Conservation (phyloP, 2,329 filamentous ascomycete species). For the Gyromitra esculenta region DNA sequence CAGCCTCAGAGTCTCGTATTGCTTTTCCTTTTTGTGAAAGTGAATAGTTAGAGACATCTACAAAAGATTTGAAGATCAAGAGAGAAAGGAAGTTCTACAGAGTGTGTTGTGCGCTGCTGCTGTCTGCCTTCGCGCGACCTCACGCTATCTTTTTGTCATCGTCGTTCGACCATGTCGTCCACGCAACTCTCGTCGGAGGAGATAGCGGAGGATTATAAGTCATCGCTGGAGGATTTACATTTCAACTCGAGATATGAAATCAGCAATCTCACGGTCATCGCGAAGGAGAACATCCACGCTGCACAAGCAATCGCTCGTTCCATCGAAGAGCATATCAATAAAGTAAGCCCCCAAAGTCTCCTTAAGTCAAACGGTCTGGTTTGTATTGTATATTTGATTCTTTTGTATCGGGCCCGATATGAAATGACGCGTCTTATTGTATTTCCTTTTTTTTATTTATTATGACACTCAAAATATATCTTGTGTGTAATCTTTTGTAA, state of each 20-base stretch:
- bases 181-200: slow-evolving; percentile 72
- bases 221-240: slow-evolving; percentile 89
- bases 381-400: slow-evolving; percentile 54
- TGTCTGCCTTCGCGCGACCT: slow-evolving; percentile 50
- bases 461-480: slow-evolving; percentile 24
- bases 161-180: slow-evolving; percentile 62
- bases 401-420: slow-evolving; percentile 50
- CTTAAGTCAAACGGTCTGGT: slow-evolving; percentile 54
- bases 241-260: slow-evolving; percentile 95
- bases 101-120: slow-evolving; percentile 51
- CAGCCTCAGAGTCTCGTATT: slow-evolving; percentile 47
- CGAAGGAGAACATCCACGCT: slow-evolving; percentile 95
- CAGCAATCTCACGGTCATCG: slow-evolving; percentile 95
- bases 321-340: slow-evolving; percentile 90
- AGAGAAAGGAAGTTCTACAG: slow-evolving; percentile 46
- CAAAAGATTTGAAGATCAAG: slow-evolving; percentile 51
- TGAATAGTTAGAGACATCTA: slow-evolving; percentile 52
- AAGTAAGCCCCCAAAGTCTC: slow-evolving; percentile 71
- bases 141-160: slow-evolving; percentile 51
- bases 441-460: slow-evolving; percentile 51
- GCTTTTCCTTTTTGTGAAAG: slow-evolving; percentile 51
- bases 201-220: slow-evolving; percentile 93
- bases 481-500: slow-evolving; percentile 25
- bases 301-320: slow-evolving; percentile 91
- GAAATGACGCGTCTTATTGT: slow-evolving; percentile 40